A percentile compares a stretch with the other conserved stretches of the same genome.
phyloP scores from a whole-genome alignment of 2,329 filamentous ascomycete species.

The Parafenestella ontariensis region DNA sequence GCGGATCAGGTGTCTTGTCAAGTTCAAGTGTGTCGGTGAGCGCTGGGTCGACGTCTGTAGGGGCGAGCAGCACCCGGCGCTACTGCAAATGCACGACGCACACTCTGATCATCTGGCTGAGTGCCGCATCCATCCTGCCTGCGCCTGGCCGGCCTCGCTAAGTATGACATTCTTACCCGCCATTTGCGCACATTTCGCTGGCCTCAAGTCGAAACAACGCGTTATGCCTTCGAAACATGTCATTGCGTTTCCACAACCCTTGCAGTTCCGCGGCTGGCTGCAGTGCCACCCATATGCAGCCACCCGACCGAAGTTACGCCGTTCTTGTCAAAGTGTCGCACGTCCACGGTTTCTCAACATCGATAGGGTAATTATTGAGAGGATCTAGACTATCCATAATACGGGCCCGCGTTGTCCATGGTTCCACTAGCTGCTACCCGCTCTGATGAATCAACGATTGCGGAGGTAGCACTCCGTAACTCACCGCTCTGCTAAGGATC shows the following conservation, averaged over 20 bases:
- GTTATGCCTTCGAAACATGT: constrained; percentile 1
- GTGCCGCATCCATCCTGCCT: not conserved
- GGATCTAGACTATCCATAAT: not conserved
- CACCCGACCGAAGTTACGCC: not conserved
- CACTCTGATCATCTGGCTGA: not conserved
- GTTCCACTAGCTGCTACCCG: not conserved
- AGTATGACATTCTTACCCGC: constrained; percentile 3
- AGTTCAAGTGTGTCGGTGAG: constrained; percentile 8
- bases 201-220: constrained; percentile 9
- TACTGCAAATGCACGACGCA: constrained; percentile 4
- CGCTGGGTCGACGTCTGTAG: constrained; percentile 1
- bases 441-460: not conserved
- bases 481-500: constrained; percentile 4
- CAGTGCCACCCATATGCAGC: not conserved
- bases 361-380: not conserved
- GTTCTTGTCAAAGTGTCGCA: not conserved
- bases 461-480: not conserved
- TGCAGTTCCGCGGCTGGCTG: constrained; percentile 4
- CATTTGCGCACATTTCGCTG: constrained; percentile 4
- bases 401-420: not conserved
- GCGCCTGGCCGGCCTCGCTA: not conserved
- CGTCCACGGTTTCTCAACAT: not conserved
- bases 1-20: constrained; percentile 11
- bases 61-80: constrained; percentile 5
- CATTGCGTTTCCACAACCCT: not conserved